Percentiles rank a stretch among this genome's conserved stretches.
phyloP scores from a whole-genome alignment of 2,329 filamentous ascomycete genomes.

The Aspergillus ochraceoroseus region DNA sequence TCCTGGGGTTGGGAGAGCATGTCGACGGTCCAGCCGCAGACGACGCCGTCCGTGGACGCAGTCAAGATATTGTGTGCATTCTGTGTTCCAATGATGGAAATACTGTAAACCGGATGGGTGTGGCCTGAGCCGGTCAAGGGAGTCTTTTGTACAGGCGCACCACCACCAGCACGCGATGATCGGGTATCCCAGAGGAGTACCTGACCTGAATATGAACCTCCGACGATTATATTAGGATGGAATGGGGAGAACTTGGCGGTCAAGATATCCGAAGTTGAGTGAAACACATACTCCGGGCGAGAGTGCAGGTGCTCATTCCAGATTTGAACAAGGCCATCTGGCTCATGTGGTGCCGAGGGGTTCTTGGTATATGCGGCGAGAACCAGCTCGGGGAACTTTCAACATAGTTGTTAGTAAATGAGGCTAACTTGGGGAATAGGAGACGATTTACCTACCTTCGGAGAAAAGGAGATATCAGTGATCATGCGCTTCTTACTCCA shows the following conservation, averaged over 20 bases:
- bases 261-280: constrained; percentile 90
- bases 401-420: not conserved
- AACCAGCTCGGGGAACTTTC: constrained; percentile 76
- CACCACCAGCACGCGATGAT: constrained; percentile 64
- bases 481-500: constrained; percentile 99
- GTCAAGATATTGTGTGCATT: constrained; percentile 99
- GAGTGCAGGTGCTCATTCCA: constrained; percentile 97
- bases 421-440: not conserved
- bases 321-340: constrained; percentile 86
- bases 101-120: constrained; percentile 91
- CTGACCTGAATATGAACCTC: constrained; percentile 93
- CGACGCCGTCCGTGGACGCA: constrained; percentile 90
- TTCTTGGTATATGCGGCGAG: constrained; percentile 97
- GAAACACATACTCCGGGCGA: constrained; percentile 92
- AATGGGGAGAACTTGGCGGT: constrained; percentile 98
- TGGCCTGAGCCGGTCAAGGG: constrained; percentile 91
- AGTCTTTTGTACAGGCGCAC: constrained; percentile 83
- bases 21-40: constrained; percentile 96
- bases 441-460: constrained; percentile 57
- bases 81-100: constrained; percentile 94
- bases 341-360: constrained; percentile 86
- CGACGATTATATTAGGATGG: constrained; percentile 91
- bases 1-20: constrained; percentile 97
- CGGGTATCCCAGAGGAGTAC: constrained; percentile 96
- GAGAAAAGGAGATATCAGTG: constrained; percentile 89